Evolutionary conservation across 1,139 yeast genomes (phyloP).

Genomic region (Pneumocystis murina): DNA sequence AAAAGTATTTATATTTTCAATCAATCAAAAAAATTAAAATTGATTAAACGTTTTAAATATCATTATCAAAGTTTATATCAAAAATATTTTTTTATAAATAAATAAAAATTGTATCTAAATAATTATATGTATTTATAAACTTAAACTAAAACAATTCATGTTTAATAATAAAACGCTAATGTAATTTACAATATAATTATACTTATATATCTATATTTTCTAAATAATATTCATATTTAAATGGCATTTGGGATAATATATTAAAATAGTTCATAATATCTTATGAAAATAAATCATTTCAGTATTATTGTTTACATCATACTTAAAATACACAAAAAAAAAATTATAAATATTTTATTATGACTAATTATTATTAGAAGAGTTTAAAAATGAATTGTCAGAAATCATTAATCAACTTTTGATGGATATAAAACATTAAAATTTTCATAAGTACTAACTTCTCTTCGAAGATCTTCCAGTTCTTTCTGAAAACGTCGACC

Average conservation of each 20-base stretch:
- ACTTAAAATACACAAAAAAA: background rate
- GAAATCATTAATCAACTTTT: background rate
- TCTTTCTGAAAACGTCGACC: constrained; percentile 80
- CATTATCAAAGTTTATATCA: too few relatives aligned
- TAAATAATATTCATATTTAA: background rate
- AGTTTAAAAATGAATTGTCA: background rate
- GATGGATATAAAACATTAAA: background rate
- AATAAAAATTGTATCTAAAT: too few relatives aligned
- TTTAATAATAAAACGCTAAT: too few relatives aligned
- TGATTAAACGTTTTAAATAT: too few relatives aligned
- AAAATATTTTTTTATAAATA: too few relatives aligned
- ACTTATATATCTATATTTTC: background rate
- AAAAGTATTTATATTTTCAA: too few relatives aligned
- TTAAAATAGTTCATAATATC: background rate
- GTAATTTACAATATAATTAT: too few relatives aligned
- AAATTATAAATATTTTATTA: background rate
- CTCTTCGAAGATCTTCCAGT: constrained; percentile 43
- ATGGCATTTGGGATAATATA: background rate
- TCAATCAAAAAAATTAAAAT: too few relatives aligned
- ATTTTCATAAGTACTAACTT: background rate
- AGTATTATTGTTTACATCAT: background rate
- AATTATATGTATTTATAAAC: too few relatives aligned
- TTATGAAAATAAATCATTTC: background rate
- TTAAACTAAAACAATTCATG: too few relatives aligned
- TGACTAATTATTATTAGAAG: background rate